Evolutionary conservation across 1,139 yeast genomes (phyloP).

Genomic region (Debaryomyces sp.): DNA sequence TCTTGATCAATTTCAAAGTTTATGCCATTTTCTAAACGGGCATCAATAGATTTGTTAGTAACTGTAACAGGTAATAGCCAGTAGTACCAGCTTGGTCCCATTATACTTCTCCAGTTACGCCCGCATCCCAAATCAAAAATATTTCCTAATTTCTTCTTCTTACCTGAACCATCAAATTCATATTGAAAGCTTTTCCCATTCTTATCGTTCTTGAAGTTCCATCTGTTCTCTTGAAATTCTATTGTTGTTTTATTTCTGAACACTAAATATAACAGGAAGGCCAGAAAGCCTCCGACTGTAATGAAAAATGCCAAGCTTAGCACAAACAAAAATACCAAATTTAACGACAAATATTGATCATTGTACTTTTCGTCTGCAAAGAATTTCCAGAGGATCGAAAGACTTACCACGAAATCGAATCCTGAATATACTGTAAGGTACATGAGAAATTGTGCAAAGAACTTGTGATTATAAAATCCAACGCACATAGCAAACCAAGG

Average conservation of each 20-base stretch:
- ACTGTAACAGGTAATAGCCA: constrained; percentile 73
- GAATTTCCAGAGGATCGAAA: constrained; percentile 50
- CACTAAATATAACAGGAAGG: constrained; percentile 62
- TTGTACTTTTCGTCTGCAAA: constrained; percentile 43
- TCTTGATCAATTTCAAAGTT: constrained; percentile 51
- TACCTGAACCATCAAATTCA: constrained; percentile 39
- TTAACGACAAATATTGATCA: constrained; percentile 53
- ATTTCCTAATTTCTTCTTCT: constrained; percentile 51
- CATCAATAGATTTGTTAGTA: constrained; percentile 24
- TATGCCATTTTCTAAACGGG: constrained; percentile 49
- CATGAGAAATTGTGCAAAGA: constrained; percentile 71
- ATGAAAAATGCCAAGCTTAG: constrained; percentile 65
- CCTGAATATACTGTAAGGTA: constrained; percentile 57
- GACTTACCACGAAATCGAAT: constrained; percentile 38
- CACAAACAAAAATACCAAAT: constrained; percentile 61
- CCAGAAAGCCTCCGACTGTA: constrained; percentile 60
- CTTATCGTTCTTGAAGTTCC: constrained; percentile 44
- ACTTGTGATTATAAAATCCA: constrained; percentile 68
- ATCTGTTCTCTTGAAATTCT: constrained; percentile 64
- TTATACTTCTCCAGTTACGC: constrained; percentile 64
- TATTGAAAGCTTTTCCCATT: constrained; percentile 28
- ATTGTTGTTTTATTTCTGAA: constrained; percentile 74
- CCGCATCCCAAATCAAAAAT: constrained; percentile 71
- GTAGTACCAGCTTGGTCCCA: constrained; percentile 66
- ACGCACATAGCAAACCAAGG: constrained; percentile 93